phyloP scores from a whole-genome alignment of 305 asterid genomes.

The Solanum hybrid region DNA sequence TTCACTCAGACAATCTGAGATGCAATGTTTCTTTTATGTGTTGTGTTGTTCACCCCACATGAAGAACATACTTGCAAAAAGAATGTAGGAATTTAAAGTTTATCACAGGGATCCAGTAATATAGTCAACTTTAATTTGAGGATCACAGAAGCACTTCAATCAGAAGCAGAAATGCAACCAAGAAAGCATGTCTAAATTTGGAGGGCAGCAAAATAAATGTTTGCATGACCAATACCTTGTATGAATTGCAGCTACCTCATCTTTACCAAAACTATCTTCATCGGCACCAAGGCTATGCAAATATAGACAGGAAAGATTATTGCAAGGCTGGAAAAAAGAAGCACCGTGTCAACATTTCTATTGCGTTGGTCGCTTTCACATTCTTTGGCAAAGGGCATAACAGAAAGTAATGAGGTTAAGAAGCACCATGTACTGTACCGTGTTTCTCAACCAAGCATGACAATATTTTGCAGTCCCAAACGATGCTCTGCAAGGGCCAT shows the following conservation, averaged over 20 bases:
- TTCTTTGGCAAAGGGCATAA: not conserved
- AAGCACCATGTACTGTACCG: conserved; percentile 36
- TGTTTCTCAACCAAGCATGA: conserved; percentile 90
- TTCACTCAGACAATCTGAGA: not conserved
- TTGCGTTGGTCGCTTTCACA: not conserved
- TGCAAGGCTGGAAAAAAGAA: conserved; percentile 68
- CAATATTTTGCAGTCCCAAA: conserved; percentile 97
- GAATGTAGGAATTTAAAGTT: not conserved
- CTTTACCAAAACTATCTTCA: conserved; percentile 94
- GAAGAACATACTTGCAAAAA: not conserved
- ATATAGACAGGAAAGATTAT: conserved; percentile 77
- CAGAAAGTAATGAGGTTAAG: not conserved
- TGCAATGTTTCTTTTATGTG: not conserved
- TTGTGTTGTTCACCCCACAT: not conserved
- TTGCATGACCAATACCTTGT: conserved; percentile 50
- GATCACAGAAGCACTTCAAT: not conserved
- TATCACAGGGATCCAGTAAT: not conserved
- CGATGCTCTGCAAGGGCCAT: conserved; percentile 70
- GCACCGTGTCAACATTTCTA: conserved; percentile 8
- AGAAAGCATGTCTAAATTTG: not conserved
- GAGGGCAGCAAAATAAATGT: not conserved
- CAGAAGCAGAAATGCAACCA: not conserved
- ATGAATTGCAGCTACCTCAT: conserved; percentile 87
- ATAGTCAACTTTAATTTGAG: not conserved
- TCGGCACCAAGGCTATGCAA: conserved; percentile 83